Evolutionary conservation across 345 rosid genomes (phyloP).

Genomic region (Acer yangbiense): DNA sequence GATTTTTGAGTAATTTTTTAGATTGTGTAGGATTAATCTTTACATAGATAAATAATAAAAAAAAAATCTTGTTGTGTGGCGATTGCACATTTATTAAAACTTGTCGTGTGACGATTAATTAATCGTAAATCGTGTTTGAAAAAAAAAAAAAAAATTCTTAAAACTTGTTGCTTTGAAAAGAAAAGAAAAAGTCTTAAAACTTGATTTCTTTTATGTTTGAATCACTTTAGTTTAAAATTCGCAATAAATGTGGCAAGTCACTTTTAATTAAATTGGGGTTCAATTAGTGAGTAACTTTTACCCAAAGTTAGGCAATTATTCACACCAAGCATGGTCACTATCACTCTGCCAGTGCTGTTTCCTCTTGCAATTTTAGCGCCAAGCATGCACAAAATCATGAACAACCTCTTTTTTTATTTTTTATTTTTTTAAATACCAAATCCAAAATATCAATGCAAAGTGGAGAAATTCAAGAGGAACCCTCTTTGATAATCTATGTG

Average conservation of each 20-base stretch:
- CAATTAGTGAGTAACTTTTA: not conserved
- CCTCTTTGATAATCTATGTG: conserved; percentile 18
- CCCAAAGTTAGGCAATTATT: not conserved
- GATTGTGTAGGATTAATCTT: too few species aligned
- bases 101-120: too few species aligned
- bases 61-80: too few species aligned
- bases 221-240: not conserved
- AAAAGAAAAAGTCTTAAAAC: not conserved
- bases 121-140: too few species aligned
- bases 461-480: not conserved
- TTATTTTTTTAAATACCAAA: not conserved
- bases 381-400: not conserved
- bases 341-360: not conserved
- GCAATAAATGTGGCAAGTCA: not conserved
- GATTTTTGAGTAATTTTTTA: too few species aligned
- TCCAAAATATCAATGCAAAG: not conserved
- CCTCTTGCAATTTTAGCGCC: not conserved
- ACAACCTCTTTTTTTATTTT: too few species aligned
- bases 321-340: not conserved
- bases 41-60: too few species aligned
- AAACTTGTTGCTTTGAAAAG: too few species aligned
- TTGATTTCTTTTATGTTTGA: not conserved
- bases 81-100: too few species aligned
- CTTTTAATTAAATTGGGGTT: not conserved
- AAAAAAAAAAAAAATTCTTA: too few species aligned